These are phyloP conservation scores for Aspergillus terreus DNA, from an alignment of 2,329 filamentous ascomycete species.

Conservation along the genomic window DNA sequence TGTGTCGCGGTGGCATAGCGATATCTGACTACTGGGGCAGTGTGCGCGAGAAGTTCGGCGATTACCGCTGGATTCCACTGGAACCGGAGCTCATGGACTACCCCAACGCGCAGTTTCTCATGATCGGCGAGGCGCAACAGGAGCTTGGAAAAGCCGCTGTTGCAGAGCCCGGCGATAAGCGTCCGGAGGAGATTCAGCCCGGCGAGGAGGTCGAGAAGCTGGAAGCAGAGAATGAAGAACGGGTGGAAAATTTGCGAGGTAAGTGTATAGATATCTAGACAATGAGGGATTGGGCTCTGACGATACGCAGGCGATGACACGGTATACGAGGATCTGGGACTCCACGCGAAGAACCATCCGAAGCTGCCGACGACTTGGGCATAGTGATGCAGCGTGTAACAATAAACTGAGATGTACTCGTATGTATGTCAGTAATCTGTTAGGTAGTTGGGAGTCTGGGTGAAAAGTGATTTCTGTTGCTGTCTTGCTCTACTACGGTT, in stretches of 20 bases:
- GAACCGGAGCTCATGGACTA: conserved; percentile 72
- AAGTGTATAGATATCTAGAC: conserved; percentile 8
- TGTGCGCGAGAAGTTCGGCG: conserved; percentile 67
- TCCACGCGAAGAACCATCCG: conserved; percentile 62
- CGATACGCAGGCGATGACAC: conserved; percentile 52
- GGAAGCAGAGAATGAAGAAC: conserved; percentile 68
- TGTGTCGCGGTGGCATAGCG: too few relatives aligned
- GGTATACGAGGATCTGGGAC: conserved; percentile 56
- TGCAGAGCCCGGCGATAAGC: conserved; percentile 40
- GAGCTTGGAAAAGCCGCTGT: conserved; percentile 32
- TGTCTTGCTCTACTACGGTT: not conserved
- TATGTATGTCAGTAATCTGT: too few relatives aligned
- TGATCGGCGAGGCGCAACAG: conserved; percentile 60
- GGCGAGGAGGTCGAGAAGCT: conserved; percentile 70
- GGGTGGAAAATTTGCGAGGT: conserved; percentile 60
- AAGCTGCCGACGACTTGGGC: conserved; percentile 61
- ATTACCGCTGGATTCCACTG: conserved; percentile 70
- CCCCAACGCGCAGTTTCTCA: conserved; percentile 69
- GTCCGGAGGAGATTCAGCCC: conserved; percentile 58
- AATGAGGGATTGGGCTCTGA: not conserved
- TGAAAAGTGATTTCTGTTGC: not conserved
- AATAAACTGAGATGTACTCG: too few relatives aligned
- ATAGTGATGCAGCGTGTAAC: not conserved
- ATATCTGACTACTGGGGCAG: conserved; percentile 34
- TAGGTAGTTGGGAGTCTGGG: not conserved